Percentiles rank a stretch among this genome's conserved stretches.
These are phyloP conservation scores for Chaetomiaceae sp. DNA, from an alignment of 2,329 filamentous ascomycete genomes.

Conservation along the genomic window DNA sequence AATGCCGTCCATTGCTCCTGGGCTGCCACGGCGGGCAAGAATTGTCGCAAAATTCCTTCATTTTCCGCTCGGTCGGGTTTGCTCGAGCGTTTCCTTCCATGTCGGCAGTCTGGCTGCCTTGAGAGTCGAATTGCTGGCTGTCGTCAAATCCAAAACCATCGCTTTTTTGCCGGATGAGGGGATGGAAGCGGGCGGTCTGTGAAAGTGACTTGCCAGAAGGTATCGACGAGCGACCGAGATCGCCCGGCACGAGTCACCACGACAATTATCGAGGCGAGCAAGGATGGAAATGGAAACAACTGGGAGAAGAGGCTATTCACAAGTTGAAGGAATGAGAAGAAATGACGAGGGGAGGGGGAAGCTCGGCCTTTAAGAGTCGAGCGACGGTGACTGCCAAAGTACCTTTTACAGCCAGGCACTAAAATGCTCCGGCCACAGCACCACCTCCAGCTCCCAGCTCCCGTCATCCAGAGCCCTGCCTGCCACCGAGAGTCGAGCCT, in stretches of 20 bases:
- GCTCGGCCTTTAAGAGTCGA: conserved; percentile 26
- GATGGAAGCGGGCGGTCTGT: no score
- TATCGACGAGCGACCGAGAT: conserved; percentile 6
- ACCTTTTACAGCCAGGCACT: conserved; percentile 26
- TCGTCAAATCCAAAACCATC: no score
- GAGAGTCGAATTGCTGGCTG: no score
- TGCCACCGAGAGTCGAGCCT: no score
- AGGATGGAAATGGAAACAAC: neutral
- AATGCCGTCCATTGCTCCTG: conserved; percentile 9
- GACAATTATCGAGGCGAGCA: neutral
- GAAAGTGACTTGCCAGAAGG: conserved; percentile 17
- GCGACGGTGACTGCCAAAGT: conserved; percentile 23
- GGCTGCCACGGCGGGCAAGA: conserved; percentile 2
- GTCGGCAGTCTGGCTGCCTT: no score
- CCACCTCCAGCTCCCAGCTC: no score
- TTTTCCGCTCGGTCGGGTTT: neutral
- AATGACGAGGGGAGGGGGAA: conserved; percentile 20
- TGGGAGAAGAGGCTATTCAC: no score
- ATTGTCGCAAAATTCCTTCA: neutral
- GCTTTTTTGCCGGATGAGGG: no score
- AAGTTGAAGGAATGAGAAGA: neutral
- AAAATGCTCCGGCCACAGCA: conserved; percentile 22
- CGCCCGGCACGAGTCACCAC: conserved; percentile 17
- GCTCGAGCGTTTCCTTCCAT: no score
- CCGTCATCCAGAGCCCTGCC: no score